Conservation (phyloP, 495 filamentous ascomycete genomes). For the Penicillium salamii region DNA sequence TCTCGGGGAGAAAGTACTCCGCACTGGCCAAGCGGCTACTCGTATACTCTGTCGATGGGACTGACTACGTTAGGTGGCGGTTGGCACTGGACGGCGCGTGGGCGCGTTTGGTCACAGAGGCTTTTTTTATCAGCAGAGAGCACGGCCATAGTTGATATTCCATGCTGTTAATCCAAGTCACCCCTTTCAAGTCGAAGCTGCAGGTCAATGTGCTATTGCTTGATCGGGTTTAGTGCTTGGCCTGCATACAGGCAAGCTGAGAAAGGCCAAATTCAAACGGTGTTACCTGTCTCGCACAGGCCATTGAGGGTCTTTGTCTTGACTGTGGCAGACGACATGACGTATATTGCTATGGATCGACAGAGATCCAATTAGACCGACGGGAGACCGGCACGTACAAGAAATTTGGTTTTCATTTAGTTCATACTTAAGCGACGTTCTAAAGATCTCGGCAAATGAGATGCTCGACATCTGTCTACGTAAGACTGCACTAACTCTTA, state of each 20-base stretch:
- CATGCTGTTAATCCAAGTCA: not conserved
- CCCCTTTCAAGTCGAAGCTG: not conserved
- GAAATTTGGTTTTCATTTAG: not conserved
- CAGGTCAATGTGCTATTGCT: not conserved
- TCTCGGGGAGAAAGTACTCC: not conserved
- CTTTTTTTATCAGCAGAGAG: not conserved
- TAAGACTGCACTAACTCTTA: not conserved
- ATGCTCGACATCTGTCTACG: not conserved
- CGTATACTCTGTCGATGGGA: not conserved
- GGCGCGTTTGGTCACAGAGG: not conserved
- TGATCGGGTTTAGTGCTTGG: not conserved
- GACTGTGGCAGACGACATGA: not conserved
- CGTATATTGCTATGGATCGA: conserved; percentile 1
- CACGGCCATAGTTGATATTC: not conserved
- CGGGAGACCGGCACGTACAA: conserved; percentile 4
- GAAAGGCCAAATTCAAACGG: conserved; percentile 3
- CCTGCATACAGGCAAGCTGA: not conserved
- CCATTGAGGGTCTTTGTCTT: not conserved
- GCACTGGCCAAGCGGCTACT: not conserved
- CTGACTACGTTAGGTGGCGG: not conserved
- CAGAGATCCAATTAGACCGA: conserved; percentile 4
- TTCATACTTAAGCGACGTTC: not conserved
- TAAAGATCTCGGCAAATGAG: not conserved
- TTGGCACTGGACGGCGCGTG: not conserved
- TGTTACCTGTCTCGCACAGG: conserved; percentile 3